These are phyloP conservation scores for Hibiscus syriacus DNA, from an alignment of 345 rosid species.

Conservation along the genomic window DNA sequence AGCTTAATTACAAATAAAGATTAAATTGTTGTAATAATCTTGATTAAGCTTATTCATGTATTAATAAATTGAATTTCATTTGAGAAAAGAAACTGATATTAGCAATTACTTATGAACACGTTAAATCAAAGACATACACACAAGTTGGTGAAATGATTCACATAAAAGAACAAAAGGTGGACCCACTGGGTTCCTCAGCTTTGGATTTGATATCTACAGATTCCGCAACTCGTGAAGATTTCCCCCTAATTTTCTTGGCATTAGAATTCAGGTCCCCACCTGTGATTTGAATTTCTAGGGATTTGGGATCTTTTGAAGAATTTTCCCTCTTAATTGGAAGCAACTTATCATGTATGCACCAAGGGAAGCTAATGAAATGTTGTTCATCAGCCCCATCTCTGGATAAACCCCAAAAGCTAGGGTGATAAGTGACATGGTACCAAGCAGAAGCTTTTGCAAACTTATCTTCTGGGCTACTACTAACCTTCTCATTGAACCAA, in stretches of 20 bases:
- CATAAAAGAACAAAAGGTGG: no score
- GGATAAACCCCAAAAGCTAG: slow-evolving; percentile 20
- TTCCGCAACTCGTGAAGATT: not conserved
- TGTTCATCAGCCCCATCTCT: slow-evolving; percentile 9
- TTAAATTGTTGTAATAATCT: no score
- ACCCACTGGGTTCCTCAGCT: no score
- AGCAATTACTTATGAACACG: no score
- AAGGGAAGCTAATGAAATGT: slow-evolving; percentile 35
- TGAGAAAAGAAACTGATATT: no score
- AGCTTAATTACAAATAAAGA: no score
- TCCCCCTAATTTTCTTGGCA: not conserved
- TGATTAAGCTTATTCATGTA: no score
- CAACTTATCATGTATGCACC: slow-evolving; percentile 31
- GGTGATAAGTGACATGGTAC: slow-evolving; percentile 40
- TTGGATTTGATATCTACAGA: not conserved
- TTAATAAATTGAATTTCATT: no score
- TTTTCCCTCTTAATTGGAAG: slow-evolving; percentile 15
- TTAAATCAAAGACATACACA: no score
- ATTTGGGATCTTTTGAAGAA: not conserved
- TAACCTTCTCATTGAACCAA: slow-evolving; percentile 27
- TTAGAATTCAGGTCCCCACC: not conserved
- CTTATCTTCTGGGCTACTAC: not conserved
- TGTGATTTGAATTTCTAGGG: not conserved
- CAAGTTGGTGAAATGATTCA: no score
- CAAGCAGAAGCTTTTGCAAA: slow-evolving; percentile 44